Conservation (phyloP, 2,329 filamentous ascomycete genomes). For the Geosmithia morbida region DNA sequence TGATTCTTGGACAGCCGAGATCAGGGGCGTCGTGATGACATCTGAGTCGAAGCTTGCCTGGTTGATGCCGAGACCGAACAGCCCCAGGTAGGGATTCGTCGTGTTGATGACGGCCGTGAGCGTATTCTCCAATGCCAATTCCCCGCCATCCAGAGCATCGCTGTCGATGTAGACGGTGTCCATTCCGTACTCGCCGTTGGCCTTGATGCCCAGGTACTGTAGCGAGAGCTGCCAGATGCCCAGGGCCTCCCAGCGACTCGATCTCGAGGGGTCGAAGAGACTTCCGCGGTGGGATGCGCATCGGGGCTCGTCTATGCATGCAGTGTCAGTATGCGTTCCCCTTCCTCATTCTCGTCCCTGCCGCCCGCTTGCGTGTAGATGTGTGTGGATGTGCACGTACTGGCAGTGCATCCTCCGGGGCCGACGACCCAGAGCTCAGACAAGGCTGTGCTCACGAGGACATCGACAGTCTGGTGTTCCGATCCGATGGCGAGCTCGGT, state of each 20-base stretch:
- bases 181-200: slow-evolving; percentile 51
- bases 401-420: slow-evolving; percentile 35
- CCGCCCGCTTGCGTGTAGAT: neutral
- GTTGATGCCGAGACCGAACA: slow-evolving; percentile 41
- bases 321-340: neutral
- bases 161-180: slow-evolving; percentile 28
- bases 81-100: slow-evolving; percentile 39
- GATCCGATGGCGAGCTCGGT: slow-evolving; percentile 39
- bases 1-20: slow-evolving; percentile 42
- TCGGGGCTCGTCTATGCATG: slow-evolving; percentile 25
- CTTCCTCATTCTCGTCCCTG: neutral
- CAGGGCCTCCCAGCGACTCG: slow-evolving; percentile 41
- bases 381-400: slow-evolving; percentile 18
- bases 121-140: slow-evolving; percentile 27
- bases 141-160: slow-evolving; percentile 14
- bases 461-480: slow-evolving; percentile 17
- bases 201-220: slow-evolving; percentile 39
- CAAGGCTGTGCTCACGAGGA: slow-evolving; percentile 47
- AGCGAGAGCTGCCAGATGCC: slow-evolving; percentile 47
- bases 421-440: slow-evolving; percentile 61
- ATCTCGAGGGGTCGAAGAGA: slow-evolving; percentile 37
- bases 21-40: slow-evolving; percentile 34
- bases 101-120: slow-evolving; percentile 37
- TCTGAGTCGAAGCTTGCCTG: slow-evolving; percentile 35
- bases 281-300: slow-evolving; percentile 45